These are phyloP conservation scores for Irpex sp. DNA, from an alignment of 1,284 basidiomycete genomes.

Conservation along the genomic window DNA sequence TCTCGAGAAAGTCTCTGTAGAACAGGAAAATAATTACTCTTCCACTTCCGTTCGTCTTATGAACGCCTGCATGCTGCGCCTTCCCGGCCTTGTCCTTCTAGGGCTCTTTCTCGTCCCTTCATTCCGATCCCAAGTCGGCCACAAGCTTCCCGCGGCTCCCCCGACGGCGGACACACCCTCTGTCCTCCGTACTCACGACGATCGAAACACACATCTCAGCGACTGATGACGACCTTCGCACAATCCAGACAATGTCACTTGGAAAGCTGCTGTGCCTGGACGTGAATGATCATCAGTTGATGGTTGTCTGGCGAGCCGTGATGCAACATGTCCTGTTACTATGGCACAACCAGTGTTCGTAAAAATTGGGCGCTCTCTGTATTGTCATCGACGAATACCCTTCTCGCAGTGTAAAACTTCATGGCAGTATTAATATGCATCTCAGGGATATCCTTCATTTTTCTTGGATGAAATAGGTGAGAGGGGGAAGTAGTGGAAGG, in stretches of 20 bases:
- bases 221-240: background rate
- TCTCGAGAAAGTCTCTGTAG: background rate
- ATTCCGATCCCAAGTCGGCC: background rate
- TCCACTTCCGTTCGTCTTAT: background rate
- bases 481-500: no score
- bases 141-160: background rate
- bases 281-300: conserved; percentile 3
- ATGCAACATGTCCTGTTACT: background rate
- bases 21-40: background rate
- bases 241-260: background rate
- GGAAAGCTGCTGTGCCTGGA: background rate
- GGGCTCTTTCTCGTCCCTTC: background rate
- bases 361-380: no score
- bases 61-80: conserved; percentile 1
- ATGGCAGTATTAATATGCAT: no score
- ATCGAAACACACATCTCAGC: background rate
- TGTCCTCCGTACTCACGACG: background rate
- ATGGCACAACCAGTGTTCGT: no score
- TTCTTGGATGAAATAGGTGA: no score
- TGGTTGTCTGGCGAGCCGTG: background rate
- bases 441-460: no score
- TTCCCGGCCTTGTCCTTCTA: background rate
- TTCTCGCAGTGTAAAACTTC: no score
- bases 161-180: background rate
- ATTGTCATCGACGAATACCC: no score